Conservation (phyloP, 768 basidiomycete species). For the Astraeus odoratus region DNA sequence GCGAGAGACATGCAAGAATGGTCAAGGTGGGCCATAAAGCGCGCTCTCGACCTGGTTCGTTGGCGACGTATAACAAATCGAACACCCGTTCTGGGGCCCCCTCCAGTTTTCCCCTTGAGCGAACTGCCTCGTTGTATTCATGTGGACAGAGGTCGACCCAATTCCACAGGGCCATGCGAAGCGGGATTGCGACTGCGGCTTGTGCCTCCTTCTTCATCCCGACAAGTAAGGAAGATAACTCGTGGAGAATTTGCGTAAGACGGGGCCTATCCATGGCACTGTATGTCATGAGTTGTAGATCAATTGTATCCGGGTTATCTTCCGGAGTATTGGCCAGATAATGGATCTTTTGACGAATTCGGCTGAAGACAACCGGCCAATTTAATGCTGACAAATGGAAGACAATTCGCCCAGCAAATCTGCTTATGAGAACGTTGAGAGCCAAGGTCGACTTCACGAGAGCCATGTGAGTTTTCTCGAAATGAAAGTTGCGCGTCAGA, state of each 20-base stretch:
- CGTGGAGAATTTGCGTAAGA: slow-evolving; percentile 67
- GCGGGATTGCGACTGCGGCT: slow-evolving; percentile 58
- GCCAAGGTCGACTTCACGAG: slow-evolving; percentile 47
- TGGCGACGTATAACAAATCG: slow-evolving; percentile 60
- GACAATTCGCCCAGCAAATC: slow-evolving; percentile 72
- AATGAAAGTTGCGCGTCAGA: slow-evolving; percentile 28
- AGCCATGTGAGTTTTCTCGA: slow-evolving; percentile 60
- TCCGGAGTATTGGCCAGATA: slow-evolving; percentile 48
- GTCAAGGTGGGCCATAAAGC: slow-evolving; percentile 78
- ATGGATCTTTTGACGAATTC: slow-evolving; percentile 65
- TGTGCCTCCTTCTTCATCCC: slow-evolving; percentile 76
- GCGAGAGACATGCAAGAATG: slow-evolving; percentile 64
- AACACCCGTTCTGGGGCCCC: slow-evolving; percentile 83
- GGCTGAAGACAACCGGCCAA: slow-evolving; percentile 69
- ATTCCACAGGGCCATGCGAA: slow-evolving; percentile 81
- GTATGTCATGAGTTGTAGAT: slow-evolving; percentile 73
- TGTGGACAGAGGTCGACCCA: slow-evolving; percentile 77
- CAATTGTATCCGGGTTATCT: slow-evolving; percentile 58
- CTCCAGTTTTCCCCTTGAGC: slow-evolving; percentile 58
- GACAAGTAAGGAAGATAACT: slow-evolving; percentile 74
- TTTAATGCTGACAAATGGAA: slow-evolving; percentile 86
- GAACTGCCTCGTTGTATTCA: slow-evolving; percentile 72
- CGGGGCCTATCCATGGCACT: slow-evolving; percentile 65
- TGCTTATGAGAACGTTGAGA: slow-evolving; percentile 56
- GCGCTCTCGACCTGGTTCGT: slow-evolving; percentile 37